phyloP scores from a whole-genome alignment of 441 rosid species.

The Brassica balearica region DNA sequence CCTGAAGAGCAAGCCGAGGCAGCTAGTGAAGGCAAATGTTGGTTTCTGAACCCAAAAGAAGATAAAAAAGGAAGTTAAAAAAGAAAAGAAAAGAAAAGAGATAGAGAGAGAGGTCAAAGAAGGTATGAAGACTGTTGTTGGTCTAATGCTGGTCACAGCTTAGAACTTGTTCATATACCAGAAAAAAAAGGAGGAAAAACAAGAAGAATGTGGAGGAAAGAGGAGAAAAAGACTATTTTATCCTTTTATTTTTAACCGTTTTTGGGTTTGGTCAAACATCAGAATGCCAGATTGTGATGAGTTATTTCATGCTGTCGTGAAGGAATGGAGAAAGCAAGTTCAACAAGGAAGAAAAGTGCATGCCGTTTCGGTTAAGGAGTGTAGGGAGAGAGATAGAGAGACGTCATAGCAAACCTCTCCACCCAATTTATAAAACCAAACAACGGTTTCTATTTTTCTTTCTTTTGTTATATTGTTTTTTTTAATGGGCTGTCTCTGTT shows the following conservation, averaged over 20 bases:
- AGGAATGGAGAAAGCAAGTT: slow-evolving; percentile 47
- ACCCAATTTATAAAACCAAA: slow-evolving; percentile 16
- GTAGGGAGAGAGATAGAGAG: slow-evolving; percentile 39
- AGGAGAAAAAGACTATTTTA: slow-evolving; percentile 30
- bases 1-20: slow-evolving; percentile 44
- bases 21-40: slow-evolving; percentile 25
- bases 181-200: slow-evolving; percentile 41
- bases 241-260: slow-evolving; percentile 41
- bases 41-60: slow-evolving; percentile 26
- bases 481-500: slow-evolving; percentile 16
- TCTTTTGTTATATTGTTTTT: background rate
- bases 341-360: slow-evolving; percentile 46
- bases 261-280: slow-evolving; percentile 48
- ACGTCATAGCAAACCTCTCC: slow-evolving; percentile 41
- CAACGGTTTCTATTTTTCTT: slow-evolving; percentile 26
- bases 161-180: slow-evolving; percentile 44
- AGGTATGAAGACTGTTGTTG: slow-evolving; percentile 41
- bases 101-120: slow-evolving; percentile 29
- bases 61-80: slow-evolving; percentile 14
- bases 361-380: slow-evolving; percentile 51
- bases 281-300: slow-evolving; percentile 40
- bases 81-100: background rate
- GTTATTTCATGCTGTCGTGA: slow-evolving; percentile 47
- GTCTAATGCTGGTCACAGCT: slow-evolving; percentile 46
- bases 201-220: slow-evolving; percentile 34